These are phyloP conservation scores for Komagataea norvegica DNA, from an alignment of 1,139 yeast species.

Conservation along the genomic window DNA sequence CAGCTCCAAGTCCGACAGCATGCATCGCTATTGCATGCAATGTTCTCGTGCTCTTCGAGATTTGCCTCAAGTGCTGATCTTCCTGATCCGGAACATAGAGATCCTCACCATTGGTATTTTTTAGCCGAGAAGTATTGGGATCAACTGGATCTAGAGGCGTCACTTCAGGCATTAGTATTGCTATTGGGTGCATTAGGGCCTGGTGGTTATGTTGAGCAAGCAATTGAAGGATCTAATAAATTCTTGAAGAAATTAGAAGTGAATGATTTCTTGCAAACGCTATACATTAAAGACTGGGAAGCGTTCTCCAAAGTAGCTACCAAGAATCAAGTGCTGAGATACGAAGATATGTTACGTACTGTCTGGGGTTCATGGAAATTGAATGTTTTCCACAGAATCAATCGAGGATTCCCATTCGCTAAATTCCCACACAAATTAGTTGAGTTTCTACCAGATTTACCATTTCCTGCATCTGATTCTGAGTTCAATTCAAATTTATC, in stretches of 20 bases:
- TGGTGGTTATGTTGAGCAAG: conserved; percentile 21
- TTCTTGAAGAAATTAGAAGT: conserved; percentile 28
- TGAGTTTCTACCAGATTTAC: conserved; percentile 27
- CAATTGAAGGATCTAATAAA: conserved; percentile 28
- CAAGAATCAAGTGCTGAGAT: conserved; percentile 33
- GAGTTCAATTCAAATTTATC: conserved; percentile 24
- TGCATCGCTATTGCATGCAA: conserved; percentile 41
- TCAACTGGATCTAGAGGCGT: conserved; percentile 27
- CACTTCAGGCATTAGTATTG: conserved; percentile 27
- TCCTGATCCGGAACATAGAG: conserved; percentile 27
- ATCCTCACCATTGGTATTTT: conserved; percentile 39
- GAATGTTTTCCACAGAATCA: conserved; percentile 33
- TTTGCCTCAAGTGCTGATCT: conserved; percentile 28
- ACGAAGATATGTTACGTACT: conserved; percentile 35
- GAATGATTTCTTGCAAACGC: conserved; percentile 27
- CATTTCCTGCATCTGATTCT: conserved; percentile 31
- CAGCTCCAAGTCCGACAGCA: conserved; percentile 33
- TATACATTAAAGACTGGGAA: conserved; percentile 24
- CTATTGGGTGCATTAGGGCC: conserved; percentile 27
- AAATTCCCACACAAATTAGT: conserved; percentile 21
- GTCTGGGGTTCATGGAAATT: conserved; percentile 42
- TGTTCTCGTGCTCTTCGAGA: conserved; percentile 42
- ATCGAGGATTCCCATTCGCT: conserved; percentile 39
- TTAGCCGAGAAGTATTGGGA: conserved; percentile 37
- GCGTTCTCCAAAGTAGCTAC: conserved; percentile 26